Conservation (phyloP, 768 basidiomycete genomes). For the Chalciporus sphaerocephalus region DNA sequence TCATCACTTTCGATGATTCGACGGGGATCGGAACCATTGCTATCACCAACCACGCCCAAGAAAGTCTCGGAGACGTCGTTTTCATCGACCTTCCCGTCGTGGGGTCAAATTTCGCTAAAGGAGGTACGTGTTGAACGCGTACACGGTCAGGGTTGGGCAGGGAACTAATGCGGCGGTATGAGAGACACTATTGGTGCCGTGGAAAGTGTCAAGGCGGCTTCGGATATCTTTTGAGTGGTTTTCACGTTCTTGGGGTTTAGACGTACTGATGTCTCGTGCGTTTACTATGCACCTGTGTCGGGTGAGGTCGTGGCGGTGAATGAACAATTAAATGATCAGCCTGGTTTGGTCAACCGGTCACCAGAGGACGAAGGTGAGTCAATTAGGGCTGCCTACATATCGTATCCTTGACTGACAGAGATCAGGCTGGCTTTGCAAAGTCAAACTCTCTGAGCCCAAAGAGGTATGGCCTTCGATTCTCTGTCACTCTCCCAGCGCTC, state of each 20-base stretch:
- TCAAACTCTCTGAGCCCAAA: slow-evolving; percentile 68
- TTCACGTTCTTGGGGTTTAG: neutral
- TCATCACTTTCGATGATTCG: slow-evolving; percentile 69
- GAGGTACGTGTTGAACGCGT: slow-evolving; percentile 52
- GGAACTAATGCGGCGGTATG: slow-evolving; percentile 6
- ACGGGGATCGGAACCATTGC: slow-evolving; percentile 76
- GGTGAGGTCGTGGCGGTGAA: slow-evolving; percentile 83
- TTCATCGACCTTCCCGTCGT: slow-evolving; percentile 84
- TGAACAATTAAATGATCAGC: slow-evolving; percentile 56
- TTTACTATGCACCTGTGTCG: slow-evolving; percentile 87
- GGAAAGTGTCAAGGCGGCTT: slow-evolving; percentile 95
- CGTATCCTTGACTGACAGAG: neutral
- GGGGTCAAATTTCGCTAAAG: slow-evolving; percentile 60
- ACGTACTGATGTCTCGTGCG: slow-evolving; percentile 6
- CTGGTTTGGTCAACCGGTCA: slow-evolving; percentile 83
- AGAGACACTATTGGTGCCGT: slow-evolving; percentile 85
- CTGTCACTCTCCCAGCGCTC: neutral
- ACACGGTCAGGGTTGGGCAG: neutral
- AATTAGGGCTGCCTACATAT: neutral
- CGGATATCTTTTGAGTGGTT: slow-evolving; percentile 70
- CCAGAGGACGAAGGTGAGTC: slow-evolving; percentile 77
- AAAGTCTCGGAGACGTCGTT: slow-evolving; percentile 91
- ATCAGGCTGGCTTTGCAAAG: slow-evolving; percentile 96
- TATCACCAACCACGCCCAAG: slow-evolving; percentile 91
- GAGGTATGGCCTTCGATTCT: slow-evolving; percentile 51